Evolutionary conservation across 2,329 filamentous ascomycete genomes (phyloP).

Genomic region (Penicillium sp.): DNA sequence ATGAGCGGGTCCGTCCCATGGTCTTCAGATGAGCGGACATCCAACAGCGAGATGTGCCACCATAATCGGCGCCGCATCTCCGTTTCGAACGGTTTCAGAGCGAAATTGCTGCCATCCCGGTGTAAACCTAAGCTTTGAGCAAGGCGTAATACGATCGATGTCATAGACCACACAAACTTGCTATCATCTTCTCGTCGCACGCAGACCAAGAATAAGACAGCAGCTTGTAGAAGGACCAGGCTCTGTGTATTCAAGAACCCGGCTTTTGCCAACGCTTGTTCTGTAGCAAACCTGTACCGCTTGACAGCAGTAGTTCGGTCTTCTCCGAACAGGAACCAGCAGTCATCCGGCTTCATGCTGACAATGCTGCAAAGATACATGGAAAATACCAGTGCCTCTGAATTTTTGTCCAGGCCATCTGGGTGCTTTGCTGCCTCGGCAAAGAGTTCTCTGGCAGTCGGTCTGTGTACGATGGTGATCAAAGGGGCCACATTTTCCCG

Average conservation of each 20-base stretch:
- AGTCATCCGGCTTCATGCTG: constrained; percentile 42
- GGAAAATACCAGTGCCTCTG: constrained; percentile 58
- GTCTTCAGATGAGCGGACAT: constrained; percentile 50
- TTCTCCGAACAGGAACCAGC: constrained; percentile 48
- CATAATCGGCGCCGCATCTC: constrained; percentile 53
- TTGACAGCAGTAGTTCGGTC: constrained; percentile 49
- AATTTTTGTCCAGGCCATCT: constrained; percentile 50
- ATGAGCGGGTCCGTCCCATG: constrained; percentile 48
- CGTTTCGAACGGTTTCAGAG: constrained; percentile 48
- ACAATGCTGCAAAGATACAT: constrained; percentile 59
- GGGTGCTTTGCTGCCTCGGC: constrained; percentile 50
- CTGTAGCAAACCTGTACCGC: constrained; percentile 60
- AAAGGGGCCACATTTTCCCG: constrained; percentile 61
- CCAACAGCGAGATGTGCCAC: constrained; percentile 50
- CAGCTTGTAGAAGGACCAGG: constrained; percentile 60
- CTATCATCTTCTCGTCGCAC: constrained; percentile 40
- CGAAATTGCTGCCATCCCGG: constrained; percentile 50
- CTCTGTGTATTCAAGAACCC: constrained; percentile 63
- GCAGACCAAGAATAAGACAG: constrained; percentile 59
- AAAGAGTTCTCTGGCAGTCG: constrained; percentile 52
- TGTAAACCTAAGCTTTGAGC: constrained; percentile 49
- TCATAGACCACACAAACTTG: constrained; percentile 45
- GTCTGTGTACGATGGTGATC: constrained; percentile 58
- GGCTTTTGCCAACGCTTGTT: constrained; percentile 62
- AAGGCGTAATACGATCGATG: constrained; percentile 40